These are phyloP conservation scores for Alternaria sp. DNA, from an alignment of 2,329 filamentous ascomycete genomes.

Conservation along the genomic window DNA sequence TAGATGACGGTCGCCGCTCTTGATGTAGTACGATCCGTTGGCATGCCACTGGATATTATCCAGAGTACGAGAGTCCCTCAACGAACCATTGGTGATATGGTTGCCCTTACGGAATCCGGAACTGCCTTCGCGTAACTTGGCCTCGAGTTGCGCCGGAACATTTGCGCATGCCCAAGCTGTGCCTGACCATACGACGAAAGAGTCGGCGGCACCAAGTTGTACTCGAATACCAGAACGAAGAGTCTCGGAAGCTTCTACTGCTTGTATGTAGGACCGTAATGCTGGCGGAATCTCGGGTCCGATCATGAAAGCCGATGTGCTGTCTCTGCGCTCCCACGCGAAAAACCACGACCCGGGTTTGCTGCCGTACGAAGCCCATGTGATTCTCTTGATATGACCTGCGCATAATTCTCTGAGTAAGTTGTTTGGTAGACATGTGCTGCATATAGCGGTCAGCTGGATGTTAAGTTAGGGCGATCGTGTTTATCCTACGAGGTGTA, in stretches of 20 bases:
- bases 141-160: conserved; percentile 19
- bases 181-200: conserved; percentile 34
- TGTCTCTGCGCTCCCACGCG: conserved; percentile 25
- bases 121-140: conserved; percentile 17
- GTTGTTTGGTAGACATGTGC: conserved; percentile 29
- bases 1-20: conserved; percentile 6
- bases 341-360: conserved; percentile 40
- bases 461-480: too few species aligned
- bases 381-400: conserved; percentile 25
- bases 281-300: conserved; percentile 20
- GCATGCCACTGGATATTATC: conserved; percentile 30
- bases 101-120: conserved; percentile 1
- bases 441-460: conserved; percentile 14
- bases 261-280: conserved; percentile 19
- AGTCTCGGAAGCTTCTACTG: not conserved
- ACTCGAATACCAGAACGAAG: conserved; percentile 26
- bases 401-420: conserved; percentile 16
- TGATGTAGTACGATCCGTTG: conserved; percentile 33
- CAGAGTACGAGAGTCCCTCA: conserved; percentile 12
- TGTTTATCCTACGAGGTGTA: conserved; percentile 32
- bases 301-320: conserved; percentile 11
- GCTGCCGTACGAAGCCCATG: conserved; percentile 39
- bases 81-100: conserved; percentile 17
- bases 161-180: conserved; percentile 27
- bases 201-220: conserved; percentile 34